Percentiles rank a stretch among this genome's conserved stretches.
Conservation (phyloP, 2,329 filamentous ascomycete genomes). For the Myrmaecium sp. region DNA sequence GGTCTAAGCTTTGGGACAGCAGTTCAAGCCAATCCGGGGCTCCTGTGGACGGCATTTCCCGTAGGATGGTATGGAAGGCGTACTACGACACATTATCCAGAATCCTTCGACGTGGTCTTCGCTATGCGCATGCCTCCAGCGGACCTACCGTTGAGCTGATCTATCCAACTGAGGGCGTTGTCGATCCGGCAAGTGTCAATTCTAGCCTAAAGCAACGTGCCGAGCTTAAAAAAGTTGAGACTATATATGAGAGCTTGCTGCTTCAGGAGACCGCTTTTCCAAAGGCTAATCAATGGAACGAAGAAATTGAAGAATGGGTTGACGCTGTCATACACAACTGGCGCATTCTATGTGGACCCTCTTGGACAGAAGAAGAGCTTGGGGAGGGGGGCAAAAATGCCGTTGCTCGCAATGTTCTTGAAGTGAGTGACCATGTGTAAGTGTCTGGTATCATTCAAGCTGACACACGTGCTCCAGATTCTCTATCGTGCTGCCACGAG, state of each 20-base stretch:
- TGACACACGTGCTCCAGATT: conserved; percentile 32
- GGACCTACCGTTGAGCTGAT: conserved; percentile 5
- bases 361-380: conserved; percentile 67
- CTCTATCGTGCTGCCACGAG: conserved; percentile 83
- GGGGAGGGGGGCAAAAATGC: conserved; percentile 64
- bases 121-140: conserved; percentile 33
- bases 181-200: conserved; percentile 10
- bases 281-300: conserved; percentile 59
- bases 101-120: conserved; percentile 51
- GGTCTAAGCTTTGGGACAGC: conserved; percentile 48
- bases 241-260: conserved; percentile 62
- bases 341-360: conserved; percentile 60
- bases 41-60: conserved; percentile 6
- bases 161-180: conserved; percentile 9
- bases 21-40: conserved; percentile 9
- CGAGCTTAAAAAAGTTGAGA: conserved; percentile 66
- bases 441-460: background rate
- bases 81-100: conserved; percentile 69
- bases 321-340: conserved; percentile 71
- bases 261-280: conserved; percentile 71
- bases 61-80: conserved; percentile 54
- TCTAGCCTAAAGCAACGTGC: conserved; percentile 37
- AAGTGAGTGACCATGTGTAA: conserved; percentile 22
- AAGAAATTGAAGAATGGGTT: conserved; percentile 69
- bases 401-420: conserved; percentile 60